A percentile compares a stretch with the other conserved stretches of the same genome.
Evolutionary conservation across 164 flowering plant genomes (phyloP).

Genomic region (Berberis vulgaris): DNA sequence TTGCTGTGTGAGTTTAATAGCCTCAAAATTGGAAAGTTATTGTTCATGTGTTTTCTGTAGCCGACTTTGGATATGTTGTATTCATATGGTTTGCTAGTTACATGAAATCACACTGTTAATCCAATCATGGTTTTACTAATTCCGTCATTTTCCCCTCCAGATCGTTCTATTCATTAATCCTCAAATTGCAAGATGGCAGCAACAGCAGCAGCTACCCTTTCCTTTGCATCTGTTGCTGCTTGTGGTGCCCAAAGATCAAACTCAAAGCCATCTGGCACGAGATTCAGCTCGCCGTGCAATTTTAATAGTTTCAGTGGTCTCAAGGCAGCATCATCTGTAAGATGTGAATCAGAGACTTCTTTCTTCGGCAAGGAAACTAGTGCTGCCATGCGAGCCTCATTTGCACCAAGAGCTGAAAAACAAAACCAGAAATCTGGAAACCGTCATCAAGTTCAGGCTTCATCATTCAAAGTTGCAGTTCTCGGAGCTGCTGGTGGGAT

Average conservation of each 20-base stretch:
- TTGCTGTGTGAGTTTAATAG: too few relatives aligned
- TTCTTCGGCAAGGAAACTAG: slow-evolving; percentile 34
- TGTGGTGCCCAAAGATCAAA: slow-evolving; percentile 23
- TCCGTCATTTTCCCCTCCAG: neutral
- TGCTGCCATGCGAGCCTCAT: slow-evolving; percentile 25
- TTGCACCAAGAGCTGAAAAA: slow-evolving; percentile 27
- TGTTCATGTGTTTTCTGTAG: too few relatives aligned
- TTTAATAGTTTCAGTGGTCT: slow-evolving; percentile 40
- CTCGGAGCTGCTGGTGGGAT: slow-evolving; percentile 73
- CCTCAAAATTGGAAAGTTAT: too few relatives aligned
- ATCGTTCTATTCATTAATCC: slow-evolving; percentile 20
- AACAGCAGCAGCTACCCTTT: slow-evolving; percentile 36
- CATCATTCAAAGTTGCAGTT: slow-evolving; percentile 55
- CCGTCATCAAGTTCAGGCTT: slow-evolving; percentile 31
- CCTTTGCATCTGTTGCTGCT: slow-evolving; percentile 32
- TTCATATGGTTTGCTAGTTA: too few relatives aligned
- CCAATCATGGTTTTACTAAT: too few relatives aligned
- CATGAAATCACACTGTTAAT: too few relatives aligned
- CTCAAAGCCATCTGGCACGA: slow-evolving; percentile 20
- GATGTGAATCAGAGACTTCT: slow-evolving; percentile 30
- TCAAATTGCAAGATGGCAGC: slow-evolving; percentile 56
- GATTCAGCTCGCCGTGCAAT: slow-evolving; percentile 15
- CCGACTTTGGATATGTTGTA: too few relatives aligned
- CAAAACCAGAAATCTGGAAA: slow-evolving; percentile 16
- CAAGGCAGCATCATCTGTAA: slow-evolving; percentile 31